Evolutionary conservation across 345 rosid species (phyloP).

Genomic region (Mercurialis annua): DNA sequence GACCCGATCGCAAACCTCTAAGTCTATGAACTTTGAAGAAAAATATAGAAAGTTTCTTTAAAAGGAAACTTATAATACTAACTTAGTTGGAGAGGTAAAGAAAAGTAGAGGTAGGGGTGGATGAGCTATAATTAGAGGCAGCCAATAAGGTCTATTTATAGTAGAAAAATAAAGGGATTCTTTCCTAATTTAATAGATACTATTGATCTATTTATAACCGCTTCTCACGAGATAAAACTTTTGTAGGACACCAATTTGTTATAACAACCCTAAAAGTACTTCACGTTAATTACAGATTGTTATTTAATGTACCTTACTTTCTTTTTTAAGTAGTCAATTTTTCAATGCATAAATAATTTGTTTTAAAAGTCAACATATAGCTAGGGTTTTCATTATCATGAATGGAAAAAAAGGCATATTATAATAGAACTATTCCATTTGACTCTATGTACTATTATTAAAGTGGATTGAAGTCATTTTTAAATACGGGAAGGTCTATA

Average conservation of each 20-base stretch:
- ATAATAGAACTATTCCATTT: no score
- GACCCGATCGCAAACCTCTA: not conserved
- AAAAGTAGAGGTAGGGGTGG: not conserved
- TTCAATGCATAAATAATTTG: no score
- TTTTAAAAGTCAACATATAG: no score
- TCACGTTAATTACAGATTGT: not conserved
- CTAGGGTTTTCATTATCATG: no score
- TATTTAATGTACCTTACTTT: no score
- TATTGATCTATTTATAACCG: conserved; percentile 9
- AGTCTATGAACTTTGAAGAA: not conserved
- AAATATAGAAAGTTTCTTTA: conserved; percentile 24
- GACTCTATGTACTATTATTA: no score
- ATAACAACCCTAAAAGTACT: conserved; percentile 28
- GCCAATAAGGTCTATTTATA: conserved; percentile 36
- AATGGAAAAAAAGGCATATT: no score
- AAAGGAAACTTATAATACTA: conserved; percentile 27
- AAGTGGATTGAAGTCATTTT: no score
- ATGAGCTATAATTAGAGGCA: conserved; percentile 22
- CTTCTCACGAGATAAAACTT: conserved; percentile 13
- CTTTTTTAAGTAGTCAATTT: no score
- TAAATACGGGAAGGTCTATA: no score
- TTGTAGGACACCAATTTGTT: conserved; percentile 7
- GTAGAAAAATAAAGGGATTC: conserved; percentile 14
- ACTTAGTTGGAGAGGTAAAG: not conserved
- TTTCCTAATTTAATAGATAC: conserved; percentile 11